These are phyloP conservation scores for Coffea eugenioides DNA, from an alignment of 257 asterid genomes.

Conservation along the genomic window DNA sequence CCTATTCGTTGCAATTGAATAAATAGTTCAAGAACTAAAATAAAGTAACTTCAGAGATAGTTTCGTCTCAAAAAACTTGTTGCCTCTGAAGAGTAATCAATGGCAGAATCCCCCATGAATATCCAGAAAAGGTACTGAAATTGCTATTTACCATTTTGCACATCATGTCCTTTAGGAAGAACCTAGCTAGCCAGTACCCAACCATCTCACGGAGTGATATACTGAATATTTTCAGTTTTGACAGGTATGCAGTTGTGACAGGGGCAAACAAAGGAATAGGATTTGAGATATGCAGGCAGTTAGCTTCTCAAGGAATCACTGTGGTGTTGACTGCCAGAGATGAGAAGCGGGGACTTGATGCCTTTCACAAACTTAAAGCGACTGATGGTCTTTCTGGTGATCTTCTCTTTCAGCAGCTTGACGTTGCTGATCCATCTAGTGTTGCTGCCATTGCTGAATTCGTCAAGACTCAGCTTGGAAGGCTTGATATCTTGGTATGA, in stretches of 20 bases:
- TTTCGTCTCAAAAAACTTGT: background rate
- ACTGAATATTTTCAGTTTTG: too few relatives aligned
- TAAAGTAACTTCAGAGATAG: background rate
- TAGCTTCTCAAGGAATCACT: constrained; percentile 39
- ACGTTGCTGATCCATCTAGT: constrained; percentile 32
- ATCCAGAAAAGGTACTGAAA: background rate
- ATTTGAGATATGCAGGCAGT: constrained; percentile 38
- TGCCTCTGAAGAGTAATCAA: background rate
- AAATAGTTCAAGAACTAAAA: background rate
- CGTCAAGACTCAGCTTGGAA: constrained; percentile 26
- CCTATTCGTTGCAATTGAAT: background rate
- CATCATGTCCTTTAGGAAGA: background rate
- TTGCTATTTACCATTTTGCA: background rate
- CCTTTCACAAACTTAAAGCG: constrained; percentile 34
- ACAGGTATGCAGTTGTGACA: constrained; percentile 44
- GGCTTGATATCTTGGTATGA: constrained; percentile 51
- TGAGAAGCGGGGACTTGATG: constrained; percentile 42
- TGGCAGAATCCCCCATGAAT: background rate
- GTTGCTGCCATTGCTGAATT: constrained; percentile 32
- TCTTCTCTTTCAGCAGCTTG: constrained; percentile 43
- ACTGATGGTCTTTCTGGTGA: constrained; percentile 24
- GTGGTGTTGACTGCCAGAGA: constrained; percentile 46
- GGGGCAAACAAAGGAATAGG: constrained; percentile 62
- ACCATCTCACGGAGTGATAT: too few relatives aligned
- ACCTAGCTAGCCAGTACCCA: too few relatives aligned